Evolutionary conservation across 2,329 filamentous ascomycete genomes (phyloP).

Genomic region (Xylariaceae sp.): DNA sequence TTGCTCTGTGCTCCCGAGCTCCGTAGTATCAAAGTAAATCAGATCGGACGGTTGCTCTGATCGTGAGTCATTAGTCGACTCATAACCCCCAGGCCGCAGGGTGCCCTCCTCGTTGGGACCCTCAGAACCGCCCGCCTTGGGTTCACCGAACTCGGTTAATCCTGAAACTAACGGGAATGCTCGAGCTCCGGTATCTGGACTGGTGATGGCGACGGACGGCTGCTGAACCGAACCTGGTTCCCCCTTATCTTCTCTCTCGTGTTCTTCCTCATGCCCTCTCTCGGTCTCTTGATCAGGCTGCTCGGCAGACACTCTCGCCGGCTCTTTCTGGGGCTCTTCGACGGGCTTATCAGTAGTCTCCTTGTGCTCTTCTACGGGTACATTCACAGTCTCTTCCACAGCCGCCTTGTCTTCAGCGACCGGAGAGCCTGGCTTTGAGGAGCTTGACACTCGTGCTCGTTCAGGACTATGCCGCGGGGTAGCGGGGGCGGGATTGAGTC

Average conservation of each 20-base stretch:
- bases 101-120: not conserved
- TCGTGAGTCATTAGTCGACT: too few species aligned
- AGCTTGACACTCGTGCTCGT: slow-evolving; percentile 4
- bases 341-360: not conserved
- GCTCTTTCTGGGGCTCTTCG: not conserved
- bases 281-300: not conserved
- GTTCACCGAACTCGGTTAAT: slow-evolving; percentile 9
- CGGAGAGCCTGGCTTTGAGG: slow-evolving; percentile 1
- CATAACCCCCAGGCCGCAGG: too few species aligned
- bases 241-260: slow-evolving; percentile 11
- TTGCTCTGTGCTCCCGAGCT: slow-evolving; percentile 4
- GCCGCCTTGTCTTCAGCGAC: slow-evolving; percentile 6
- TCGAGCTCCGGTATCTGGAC: slow-evolving; percentile 29
- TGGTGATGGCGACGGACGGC: slow-evolving; percentile 19
- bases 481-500: slow-evolving; percentile 6
- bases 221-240: slow-evolving; percentile 20
- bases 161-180: slow-evolving; percentile 29
- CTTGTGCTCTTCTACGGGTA: not conserved
- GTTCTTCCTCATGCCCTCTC: not conserved
- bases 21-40: slow-evolving; percentile 2
- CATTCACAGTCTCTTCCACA: not conserved
- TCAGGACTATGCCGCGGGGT: slow-evolving; percentile 4
- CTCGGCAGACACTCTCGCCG: not conserved
- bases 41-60: not conserved
- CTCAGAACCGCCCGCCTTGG: slow-evolving; percentile 2